Conservation (phyloP, 768 basidiomycete genomes). For the Lentinula raphanica region DNA sequence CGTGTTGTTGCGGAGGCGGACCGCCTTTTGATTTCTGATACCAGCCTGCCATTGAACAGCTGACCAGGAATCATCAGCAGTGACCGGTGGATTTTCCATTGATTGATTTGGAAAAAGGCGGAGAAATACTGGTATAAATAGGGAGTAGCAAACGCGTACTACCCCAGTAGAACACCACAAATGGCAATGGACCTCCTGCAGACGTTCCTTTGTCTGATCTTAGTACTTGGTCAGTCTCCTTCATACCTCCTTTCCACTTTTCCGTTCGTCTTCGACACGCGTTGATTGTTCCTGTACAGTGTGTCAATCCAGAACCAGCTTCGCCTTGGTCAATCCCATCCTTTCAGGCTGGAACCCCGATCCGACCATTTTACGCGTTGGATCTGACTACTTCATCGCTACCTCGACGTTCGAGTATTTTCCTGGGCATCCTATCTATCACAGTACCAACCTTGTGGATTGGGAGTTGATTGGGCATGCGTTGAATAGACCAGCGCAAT, state of each 20-base stretch:
- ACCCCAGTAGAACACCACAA: too few species aligned
- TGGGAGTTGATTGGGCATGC: slow-evolving; percentile 36
- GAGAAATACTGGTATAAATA: too few species aligned
- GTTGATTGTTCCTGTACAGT: background rate
- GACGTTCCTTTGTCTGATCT: too few species aligned
- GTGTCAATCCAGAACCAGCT: background rate
- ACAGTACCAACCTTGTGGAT: slow-evolving; percentile 29
- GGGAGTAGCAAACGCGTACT: too few species aligned
- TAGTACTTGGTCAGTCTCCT: too few species aligned
- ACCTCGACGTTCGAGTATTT: slow-evolving; percentile 37
- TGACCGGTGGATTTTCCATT: too few species aligned
- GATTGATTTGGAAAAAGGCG: too few species aligned
- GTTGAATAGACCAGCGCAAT: slow-evolving; percentile 29
- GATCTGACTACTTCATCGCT: slow-evolving; percentile 32
- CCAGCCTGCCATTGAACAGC: too few species aligned
- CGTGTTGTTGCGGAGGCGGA: too few species aligned
- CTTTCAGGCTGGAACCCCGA: slow-evolving; percentile 38
- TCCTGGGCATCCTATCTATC: slow-evolving; percentile 38
- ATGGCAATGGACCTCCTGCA: too few species aligned
- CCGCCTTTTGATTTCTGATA: too few species aligned
- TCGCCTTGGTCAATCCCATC: slow-evolving; percentile 28
- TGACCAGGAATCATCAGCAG: too few species aligned
- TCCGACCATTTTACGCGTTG: slow-evolving; percentile 34
- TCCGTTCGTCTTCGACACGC: background rate
- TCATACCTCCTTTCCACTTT: background rate